Evolutionary conservation across 495 filamentous ascomycete genomes (phyloP).

Genomic region (Astrocystis sublimbata): DNA sequence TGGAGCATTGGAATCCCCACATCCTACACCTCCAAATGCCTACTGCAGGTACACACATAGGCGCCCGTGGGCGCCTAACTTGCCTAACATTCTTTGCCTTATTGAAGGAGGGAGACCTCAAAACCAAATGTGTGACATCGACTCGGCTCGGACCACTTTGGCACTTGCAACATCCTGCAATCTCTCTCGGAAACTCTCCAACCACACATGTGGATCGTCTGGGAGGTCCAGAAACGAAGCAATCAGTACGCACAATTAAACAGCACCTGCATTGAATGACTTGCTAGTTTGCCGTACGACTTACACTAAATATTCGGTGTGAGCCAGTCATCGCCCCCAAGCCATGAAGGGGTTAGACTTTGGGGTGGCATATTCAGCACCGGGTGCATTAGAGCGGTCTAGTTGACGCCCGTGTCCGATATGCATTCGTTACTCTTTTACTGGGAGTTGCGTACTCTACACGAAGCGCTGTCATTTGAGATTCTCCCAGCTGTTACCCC

Average conservation of each 20-base stretch:
- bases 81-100: not conserved
- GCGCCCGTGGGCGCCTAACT: not conserved
- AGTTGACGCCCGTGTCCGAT: not conserved
- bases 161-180: constrained; percentile 11
- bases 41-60: no score
- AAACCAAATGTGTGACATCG: constrained; percentile 17
- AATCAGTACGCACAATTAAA: no score
- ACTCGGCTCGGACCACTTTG: constrained; percentile 9
- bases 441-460: no score
- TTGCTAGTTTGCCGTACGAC: not conserved
- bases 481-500: constrained; percentile 2
- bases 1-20: no score
- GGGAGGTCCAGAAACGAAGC: not conserved
- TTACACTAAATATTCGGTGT: not conserved
- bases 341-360: not conserved
- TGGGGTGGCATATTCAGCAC: not conserved
- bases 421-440: not conserved
- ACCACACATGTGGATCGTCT: no score
- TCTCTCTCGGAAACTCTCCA: no score
- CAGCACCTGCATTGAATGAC: no score
- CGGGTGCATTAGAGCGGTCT: not conserved
- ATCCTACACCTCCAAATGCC: not conserved
- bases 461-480: not conserved
- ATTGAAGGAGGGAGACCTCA: not conserved
- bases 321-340: not conserved